Percentiles rank a stretch among this genome's conserved stretches.
These are phyloP conservation scores for Ophiosphaerella herpotricha DNA, from an alignment of 2,329 filamentous ascomycete genomes.

Conservation along the genomic window DNA sequence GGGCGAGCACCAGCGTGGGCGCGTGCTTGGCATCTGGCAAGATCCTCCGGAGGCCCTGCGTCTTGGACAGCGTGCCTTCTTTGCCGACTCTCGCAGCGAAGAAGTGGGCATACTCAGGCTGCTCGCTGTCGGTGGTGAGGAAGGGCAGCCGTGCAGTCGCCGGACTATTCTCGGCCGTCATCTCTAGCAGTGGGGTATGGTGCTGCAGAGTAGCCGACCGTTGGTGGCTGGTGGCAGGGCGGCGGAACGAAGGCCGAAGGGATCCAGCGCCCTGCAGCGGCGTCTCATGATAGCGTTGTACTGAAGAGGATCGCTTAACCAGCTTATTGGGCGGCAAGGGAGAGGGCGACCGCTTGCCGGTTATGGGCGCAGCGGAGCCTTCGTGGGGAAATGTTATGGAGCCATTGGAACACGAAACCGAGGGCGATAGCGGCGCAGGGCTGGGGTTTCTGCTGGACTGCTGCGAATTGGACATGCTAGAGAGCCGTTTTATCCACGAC, in stretches of 20 bases:
- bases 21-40: conserved; percentile 49
- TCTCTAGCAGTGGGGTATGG: conserved; percentile 42
- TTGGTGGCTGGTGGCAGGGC: conserved; percentile 80
- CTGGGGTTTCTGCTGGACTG: conserved; percentile 68
- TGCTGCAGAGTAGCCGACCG: conserved; percentile 72
- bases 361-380: conserved; percentile 67
- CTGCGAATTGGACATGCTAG: conserved; percentile 67
- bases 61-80: conserved; percentile 46
- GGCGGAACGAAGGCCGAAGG: conserved; percentile 68
- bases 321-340: conserved; percentile 71
- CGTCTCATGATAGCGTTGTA: conserved; percentile 53
- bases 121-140: conserved; percentile 29
- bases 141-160: conserved; percentile 22
- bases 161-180: conserved; percentile 29
- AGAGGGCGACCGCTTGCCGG: conserved; percentile 49
- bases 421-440: conserved; percentile 67
- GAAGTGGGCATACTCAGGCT: conserved; percentile 43
- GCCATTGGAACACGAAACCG: conserved; percentile 67
- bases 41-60: conserved; percentile 50
- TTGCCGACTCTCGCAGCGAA: conserved; percentile 44
- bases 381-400: conserved; percentile 52
- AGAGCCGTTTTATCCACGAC: conserved; percentile 76
- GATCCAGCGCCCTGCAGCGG: conserved; percentile 59
- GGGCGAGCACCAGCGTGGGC: conserved; percentile 56
- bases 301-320: conserved; percentile 71